phyloP scores from a whole-genome alignment of 2,329 filamentous ascomycete genomes.

The Clarireedia sp. region DNA sequence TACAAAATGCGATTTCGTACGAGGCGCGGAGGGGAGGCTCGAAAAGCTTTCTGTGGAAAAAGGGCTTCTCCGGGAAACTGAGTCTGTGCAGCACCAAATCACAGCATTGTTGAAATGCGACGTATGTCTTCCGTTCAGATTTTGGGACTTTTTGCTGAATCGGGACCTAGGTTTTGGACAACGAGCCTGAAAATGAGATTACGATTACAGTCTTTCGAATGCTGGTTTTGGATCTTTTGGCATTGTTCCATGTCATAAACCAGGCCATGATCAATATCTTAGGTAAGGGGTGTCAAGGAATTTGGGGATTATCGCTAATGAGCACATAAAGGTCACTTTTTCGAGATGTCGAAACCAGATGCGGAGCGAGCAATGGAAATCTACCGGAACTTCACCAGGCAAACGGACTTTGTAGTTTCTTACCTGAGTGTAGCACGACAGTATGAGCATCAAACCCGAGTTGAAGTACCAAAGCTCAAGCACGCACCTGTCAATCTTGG shows the following conservation, averaged over 20 bases:
- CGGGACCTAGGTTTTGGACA: conserved; percentile 63
- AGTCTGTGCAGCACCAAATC: conserved; percentile 83
- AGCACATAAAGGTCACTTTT: conserved; percentile 69
- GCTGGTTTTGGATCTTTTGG: conserved; percentile 80
- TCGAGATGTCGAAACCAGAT: conserved; percentile 93
- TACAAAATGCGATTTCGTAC: conserved; percentile 84
- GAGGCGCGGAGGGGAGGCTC: conserved; percentile 70
- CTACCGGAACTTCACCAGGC: conserved; percentile 84
- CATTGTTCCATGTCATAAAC: conserved; percentile 90
- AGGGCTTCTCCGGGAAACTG: conserved; percentile 83
- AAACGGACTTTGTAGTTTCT: conserved; percentile 87
- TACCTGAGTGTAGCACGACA: conserved; percentile 82
- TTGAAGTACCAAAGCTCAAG: conserved; percentile 95
- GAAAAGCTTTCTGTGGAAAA: conserved; percentile 87
- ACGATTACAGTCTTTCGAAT: conserved; percentile 88
- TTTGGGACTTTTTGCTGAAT: conserved; percentile 12
- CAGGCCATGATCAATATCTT: conserved; percentile 96
- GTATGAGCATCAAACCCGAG: conserved; percentile 82
- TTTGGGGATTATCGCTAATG: conserved; percentile 15
- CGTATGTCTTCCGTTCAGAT: conserved; percentile 44
- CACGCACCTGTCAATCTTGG: conserved; percentile 91
- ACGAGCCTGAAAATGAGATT: conserved; percentile 93
- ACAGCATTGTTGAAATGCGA: conserved; percentile 81
- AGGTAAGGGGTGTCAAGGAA: conserved; percentile 45
- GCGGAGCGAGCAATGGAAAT: conserved; percentile 86